Percentiles rank a stretch among this genome's conserved stretches.
phyloP scores from a whole-genome alignment of 2,329 filamentous ascomycete species.

The Scedosporium aurantiacum region DNA sequence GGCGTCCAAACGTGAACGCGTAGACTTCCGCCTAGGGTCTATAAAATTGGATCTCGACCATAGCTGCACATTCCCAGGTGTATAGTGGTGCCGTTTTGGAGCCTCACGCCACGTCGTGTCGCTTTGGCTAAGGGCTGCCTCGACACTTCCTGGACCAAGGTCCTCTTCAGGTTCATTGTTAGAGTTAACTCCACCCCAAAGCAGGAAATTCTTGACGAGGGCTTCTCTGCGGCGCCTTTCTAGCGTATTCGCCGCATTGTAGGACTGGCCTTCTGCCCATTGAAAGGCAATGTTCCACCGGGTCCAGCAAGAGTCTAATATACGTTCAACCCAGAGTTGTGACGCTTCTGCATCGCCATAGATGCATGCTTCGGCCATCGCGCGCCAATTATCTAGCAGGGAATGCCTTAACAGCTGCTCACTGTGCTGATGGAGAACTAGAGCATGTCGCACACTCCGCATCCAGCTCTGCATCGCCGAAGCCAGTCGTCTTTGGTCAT shows the following conservation, averaged over 20 bases:
- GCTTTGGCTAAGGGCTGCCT: not conserved
- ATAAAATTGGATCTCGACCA: not conserved
- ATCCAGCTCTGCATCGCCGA: not conserved
- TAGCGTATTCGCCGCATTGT: conserved; percentile 8
- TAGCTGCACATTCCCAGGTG: not conserved
- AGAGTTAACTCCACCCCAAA: not conserved
- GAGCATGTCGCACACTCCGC: not conserved
- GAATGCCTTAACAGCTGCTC: not conserved
- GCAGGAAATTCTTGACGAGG: conserved; percentile 6
- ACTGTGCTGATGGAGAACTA: not conserved
- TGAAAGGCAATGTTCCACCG: conserved; percentile 10
- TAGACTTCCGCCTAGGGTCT: not conserved
- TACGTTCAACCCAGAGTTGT: conserved; percentile 6
- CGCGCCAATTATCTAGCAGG: not conserved
- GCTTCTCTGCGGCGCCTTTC: conserved; percentile 8
- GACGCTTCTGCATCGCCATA: conserved; percentile 3
- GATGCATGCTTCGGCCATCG: not conserved
- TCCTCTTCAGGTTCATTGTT: not conserved
- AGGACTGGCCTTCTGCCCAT: conserved; percentile 9
- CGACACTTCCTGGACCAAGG: not conserved
- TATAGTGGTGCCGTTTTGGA: not conserved
- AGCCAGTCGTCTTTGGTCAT: not conserved
- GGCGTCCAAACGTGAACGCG: not conserved
- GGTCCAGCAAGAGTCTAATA: conserved; percentile 9
- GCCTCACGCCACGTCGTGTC: not conserved